Base-by-base conservation (phyloP, 768 basidiomycete genomes). In the Cyclocybe aegerita region DNA sequence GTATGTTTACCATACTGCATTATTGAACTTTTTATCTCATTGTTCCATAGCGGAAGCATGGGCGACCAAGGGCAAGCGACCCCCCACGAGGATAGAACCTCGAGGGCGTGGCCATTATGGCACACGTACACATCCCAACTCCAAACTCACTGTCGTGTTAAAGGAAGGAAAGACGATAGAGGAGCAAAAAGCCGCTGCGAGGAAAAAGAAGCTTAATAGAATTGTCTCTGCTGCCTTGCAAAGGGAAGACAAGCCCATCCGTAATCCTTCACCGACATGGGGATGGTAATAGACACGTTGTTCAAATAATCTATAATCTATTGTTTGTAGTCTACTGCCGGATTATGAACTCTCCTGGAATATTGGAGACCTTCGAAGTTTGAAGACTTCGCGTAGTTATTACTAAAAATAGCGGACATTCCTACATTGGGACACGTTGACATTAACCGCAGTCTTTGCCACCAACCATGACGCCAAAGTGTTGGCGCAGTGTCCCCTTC, bases 101-200 rank as follows among this genome's bases (percentile, higher is more conserved):
- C 86, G 84, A 66, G 96, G 92, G 46, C 82, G 95, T 56, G 90
- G 88, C 32, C 86, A 86, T 58, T 75, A 67, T 49, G 96, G 96
- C 46, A 76, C 93, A 50, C 85, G 86, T 43, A 75, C 80, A 9
- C 91, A 90, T 64, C 87, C 84, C 0, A 81, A 83, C 51, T 82
- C 94, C 8, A 81, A 85, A 40, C 62, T 97, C 61, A 79, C 80
- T 59, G 88, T 96, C 33, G 64, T 92, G 5, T 66, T 97, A 54
- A 85, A 82, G 60, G 89, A 92, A 62, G 93, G 93, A 4, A 86
- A 86, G 74, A 90, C 90, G 5, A 60, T 79, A 31, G 85, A 82
- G 58, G 82, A 94, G 66, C 67, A 82, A 55, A 79, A 81, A 58
- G 77, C 77, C 35, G 80, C 78, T 59, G 81, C 80, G 55, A 79